Evolutionary conservation across 352 stramenopile species (phyloP).

Genomic region (Elongisporangium anandrum): DNA sequence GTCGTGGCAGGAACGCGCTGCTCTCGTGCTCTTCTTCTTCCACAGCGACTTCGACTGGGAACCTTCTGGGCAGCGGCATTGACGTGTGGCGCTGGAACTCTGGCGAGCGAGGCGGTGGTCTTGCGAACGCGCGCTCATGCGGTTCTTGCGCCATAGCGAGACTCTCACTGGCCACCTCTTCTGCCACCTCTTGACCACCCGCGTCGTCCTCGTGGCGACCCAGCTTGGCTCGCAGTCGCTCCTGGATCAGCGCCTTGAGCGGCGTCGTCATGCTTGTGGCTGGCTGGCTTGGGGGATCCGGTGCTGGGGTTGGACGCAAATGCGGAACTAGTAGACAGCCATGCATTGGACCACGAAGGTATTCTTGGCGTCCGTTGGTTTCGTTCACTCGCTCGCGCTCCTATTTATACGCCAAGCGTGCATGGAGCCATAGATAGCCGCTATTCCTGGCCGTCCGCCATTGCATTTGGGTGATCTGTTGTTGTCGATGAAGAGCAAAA

Average conservation of each 20-base stretch:
- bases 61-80: not conserved
- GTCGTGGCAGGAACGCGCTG: slow-evolving; percentile 2
- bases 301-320: not conserved
- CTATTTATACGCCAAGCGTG: not conserved
- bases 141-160: not conserved
- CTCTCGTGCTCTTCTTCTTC: slow-evolving; percentile 14
- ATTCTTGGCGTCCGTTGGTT: not conserved
- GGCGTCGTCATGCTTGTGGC: slow-evolving; percentile 43
- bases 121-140: not conserved
- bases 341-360: not conserved
- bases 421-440: not conserved
- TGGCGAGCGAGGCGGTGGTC: not conserved
- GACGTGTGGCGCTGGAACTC: not conserved
- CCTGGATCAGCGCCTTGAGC: slow-evolving; percentile 68
- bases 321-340: not conserved
- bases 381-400: not conserved
- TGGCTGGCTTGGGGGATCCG: not conserved
- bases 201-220: slow-evolving; percentile 31
- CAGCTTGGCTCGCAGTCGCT: slow-evolving; percentile 67
- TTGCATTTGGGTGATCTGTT: not conserved
- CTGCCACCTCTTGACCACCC: not conserved
- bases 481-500: not conserved
- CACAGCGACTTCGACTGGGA: not conserved
- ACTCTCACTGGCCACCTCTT: too few species aligned
- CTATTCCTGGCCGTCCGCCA: not conserved